Evolutionary conservation across 2,329 filamentous ascomycete genomes (phyloP).

Genomic region (Tolypocladium album): DNA sequence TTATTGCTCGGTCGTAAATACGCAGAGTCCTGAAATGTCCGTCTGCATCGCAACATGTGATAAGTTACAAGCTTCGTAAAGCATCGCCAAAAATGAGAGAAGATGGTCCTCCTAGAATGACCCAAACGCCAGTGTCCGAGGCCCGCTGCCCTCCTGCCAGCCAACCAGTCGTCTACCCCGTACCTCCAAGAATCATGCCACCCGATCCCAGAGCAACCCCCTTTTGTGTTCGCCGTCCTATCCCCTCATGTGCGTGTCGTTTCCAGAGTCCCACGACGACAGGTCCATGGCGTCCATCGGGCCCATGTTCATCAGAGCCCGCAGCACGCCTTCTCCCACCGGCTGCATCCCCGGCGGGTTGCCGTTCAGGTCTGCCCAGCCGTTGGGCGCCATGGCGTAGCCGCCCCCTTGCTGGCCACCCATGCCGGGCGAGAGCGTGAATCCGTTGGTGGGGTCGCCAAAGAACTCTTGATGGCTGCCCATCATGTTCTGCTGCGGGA

Average conservation of each 20-base stretch:
- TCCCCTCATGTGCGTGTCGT: slow-evolving; percentile 12
- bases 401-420: slow-evolving; percentile 14
- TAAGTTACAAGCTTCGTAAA: not conserved
- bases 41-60: not conserved
- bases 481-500: slow-evolving; percentile 31
- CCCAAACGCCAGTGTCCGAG: not conserved
- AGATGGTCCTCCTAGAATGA: not conserved
- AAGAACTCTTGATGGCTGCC: slow-evolving; percentile 28
- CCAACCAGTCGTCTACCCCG: not conserved
- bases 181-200: not conserved
- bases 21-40: not conserved
- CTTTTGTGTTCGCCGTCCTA: not conserved
- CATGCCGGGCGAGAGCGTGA: slow-evolving; percentile 16
- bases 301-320: slow-evolving; percentile 46
- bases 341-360: slow-evolving; percentile 38
- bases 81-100: not conserved
- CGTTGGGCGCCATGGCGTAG: slow-evolving; percentile 31
- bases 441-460: slow-evolving; percentile 23
- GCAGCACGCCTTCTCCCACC: slow-evolving; percentile 45
- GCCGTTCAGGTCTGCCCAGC: slow-evolving; percentile 32
- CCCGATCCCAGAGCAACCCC: not conserved
- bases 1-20: not conserved
- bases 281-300: slow-evolving; percentile 52
- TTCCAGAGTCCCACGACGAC: slow-evolving; percentile 32
- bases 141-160: not conserved